phyloP scores from a whole-genome alignment of 1,284 basidiomycete genomes.

The Meripilus lineatus region DNA sequence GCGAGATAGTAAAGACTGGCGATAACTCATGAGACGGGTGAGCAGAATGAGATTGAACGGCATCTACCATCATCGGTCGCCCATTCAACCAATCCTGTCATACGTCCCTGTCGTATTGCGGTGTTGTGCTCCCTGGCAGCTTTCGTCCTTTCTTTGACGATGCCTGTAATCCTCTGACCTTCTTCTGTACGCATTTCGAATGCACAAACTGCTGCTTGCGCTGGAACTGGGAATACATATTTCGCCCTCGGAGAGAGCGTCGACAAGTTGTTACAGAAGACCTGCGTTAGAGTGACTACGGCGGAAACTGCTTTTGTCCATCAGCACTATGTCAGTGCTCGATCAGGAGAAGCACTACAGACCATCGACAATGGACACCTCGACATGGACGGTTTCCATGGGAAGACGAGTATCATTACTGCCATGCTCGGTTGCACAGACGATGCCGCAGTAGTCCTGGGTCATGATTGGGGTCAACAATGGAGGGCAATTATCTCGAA shows the following conservation, averaged over 20 bases:
- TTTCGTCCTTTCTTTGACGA: slow-evolving; percentile 42
- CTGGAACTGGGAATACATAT: slow-evolving; percentile 59
- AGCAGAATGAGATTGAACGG: background rate
- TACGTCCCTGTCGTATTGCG: slow-evolving; percentile 36
- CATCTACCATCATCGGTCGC: slow-evolving; percentile 47
- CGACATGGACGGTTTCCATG: background rate
- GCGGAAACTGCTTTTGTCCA: slow-evolving; percentile 38
- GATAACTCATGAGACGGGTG: slow-evolving; percentile 1
- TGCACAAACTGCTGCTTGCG: slow-evolving; percentile 41
- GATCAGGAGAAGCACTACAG: background rate
- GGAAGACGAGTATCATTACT: background rate
- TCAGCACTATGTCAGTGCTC: background rate
- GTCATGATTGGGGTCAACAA: no score
- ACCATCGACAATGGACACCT: background rate
- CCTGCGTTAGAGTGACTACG: slow-evolving; percentile 43
- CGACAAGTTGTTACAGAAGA: slow-evolving; percentile 38
- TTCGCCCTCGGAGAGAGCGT: slow-evolving; percentile 27
- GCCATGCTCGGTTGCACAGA: background rate
- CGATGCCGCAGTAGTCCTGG: background rate
- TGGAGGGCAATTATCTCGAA: no score
- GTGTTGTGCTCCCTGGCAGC: slow-evolving; percentile 39
- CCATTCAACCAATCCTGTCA: slow-evolving; percentile 43
- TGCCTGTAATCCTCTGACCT: slow-evolving; percentile 37
- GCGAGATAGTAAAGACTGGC: slow-evolving; percentile 52
- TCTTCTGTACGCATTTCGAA: slow-evolving; percentile 41